phyloP scores from a whole-genome alignment of 805 yeast species.

The Spathaspora arborariae region DNA sequence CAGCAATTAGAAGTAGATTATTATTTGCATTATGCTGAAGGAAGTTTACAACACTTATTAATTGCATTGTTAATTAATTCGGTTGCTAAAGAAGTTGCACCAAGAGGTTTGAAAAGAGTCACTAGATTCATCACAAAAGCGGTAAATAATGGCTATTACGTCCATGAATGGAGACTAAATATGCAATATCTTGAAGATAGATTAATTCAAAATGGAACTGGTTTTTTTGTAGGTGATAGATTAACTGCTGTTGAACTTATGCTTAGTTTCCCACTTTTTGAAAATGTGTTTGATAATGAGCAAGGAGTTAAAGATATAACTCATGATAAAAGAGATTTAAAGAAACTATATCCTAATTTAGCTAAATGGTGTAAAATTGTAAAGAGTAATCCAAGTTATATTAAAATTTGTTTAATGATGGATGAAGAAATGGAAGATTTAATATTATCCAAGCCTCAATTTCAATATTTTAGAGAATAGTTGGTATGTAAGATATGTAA shows the following conservation, averaged over 20 bases:
- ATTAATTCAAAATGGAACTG: constrained; percentile 23
- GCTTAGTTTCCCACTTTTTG: constrained; percentile 33
- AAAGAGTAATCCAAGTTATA: constrained; percentile 29
- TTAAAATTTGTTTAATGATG: constrained; percentile 27
- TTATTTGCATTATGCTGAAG: constrained; percentile 57
- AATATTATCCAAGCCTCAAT: constrained; percentile 7
- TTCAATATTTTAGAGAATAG: constrained; percentile 4
- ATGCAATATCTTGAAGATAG: constrained; percentile 27
- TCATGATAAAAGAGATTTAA: constrained; percentile 29
- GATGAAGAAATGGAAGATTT: constrained; percentile 23
- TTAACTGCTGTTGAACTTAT: constrained; percentile 38
- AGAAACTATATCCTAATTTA: constrained; percentile 30
- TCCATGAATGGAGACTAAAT: constrained; percentile 40
- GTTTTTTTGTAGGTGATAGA: constrained; percentile 34
- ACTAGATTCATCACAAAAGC: constrained; percentile 41
- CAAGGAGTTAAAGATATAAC: constrained; percentile 30
- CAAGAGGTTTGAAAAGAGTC: constrained; percentile 45
- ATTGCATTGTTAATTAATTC: constrained; percentile 36
- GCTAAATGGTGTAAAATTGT: constrained; percentile 35
- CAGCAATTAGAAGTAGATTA: constrained; percentile 47
- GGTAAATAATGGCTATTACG: constrained; percentile 46
- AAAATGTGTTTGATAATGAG: constrained; percentile 34
- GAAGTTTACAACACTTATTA: constrained; percentile 52
- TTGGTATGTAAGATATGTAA: neutral
- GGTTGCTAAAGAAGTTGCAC: constrained; percentile 40